Evolutionary conservation across 2,329 filamentous ascomycete genomes (phyloP).

Genomic region (Cercospora zeina): DNA sequence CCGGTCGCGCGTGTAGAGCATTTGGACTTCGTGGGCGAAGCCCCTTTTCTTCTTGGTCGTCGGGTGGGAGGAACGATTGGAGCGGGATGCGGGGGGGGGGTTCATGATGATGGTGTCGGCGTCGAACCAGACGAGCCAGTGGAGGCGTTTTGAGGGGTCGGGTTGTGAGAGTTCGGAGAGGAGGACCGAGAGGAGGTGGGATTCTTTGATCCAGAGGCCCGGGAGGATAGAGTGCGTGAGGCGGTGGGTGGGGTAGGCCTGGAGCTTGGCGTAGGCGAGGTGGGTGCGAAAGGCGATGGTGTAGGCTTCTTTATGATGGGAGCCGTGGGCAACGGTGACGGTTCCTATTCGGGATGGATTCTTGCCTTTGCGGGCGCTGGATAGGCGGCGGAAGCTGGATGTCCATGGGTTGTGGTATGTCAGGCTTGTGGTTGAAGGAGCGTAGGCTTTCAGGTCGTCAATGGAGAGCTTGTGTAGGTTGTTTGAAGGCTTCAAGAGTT

Average conservation of each 20-base stretch:
- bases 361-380: background rate
- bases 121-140: conserved; percentile 49
- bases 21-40: conserved; percentile 34
- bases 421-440: background rate
- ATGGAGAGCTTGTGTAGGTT: background rate
- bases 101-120: conserved; percentile 47
- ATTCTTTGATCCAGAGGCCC: conserved; percentile 48
- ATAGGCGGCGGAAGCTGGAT: background rate
- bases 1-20: conserved; percentile 44
- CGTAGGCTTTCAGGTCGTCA: background rate
- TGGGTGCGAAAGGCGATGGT: conserved; percentile 46
- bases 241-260: conserved; percentile 46
- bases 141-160: conserved; percentile 37
- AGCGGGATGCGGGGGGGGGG: conserved; percentile 43
- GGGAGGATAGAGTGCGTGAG: conserved; percentile 45
- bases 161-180: conserved; percentile 43
- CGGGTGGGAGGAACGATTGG: conserved; percentile 43
- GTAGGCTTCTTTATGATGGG: conserved; percentile 40
- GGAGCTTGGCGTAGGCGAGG: conserved; percentile 42
- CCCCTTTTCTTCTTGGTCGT: conserved; percentile 16
- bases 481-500: background rate
- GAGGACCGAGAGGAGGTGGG: conserved; percentile 45
- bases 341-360: conserved; percentile 1
- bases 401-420: background rate
- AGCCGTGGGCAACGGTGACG: conserved; percentile 4